These are phyloP conservation scores for Caulochytrium protostelioides DNA, from an alignment of 371 early-diverging fungal species.

Conservation along the genomic window DNA sequence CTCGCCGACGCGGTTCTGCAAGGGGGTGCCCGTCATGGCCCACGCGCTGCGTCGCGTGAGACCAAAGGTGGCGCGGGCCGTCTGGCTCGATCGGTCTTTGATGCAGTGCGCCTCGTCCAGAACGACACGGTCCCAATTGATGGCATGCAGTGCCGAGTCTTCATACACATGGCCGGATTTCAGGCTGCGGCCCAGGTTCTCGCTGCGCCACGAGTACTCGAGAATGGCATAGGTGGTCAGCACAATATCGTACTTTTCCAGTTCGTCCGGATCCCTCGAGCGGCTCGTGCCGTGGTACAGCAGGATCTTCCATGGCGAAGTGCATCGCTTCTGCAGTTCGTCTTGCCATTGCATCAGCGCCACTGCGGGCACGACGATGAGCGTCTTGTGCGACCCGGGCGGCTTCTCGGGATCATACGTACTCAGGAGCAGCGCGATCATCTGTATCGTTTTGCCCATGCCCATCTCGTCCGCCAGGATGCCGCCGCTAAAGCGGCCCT, in stretches of 20 bases:
- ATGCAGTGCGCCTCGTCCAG: slow-evolving; percentile 92
- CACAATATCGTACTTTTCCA: slow-evolving; percentile 51
- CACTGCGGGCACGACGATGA: slow-evolving; percentile 64
- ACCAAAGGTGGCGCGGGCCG: slow-evolving; percentile 65
- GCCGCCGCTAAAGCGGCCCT: slow-evolving; percentile 1
- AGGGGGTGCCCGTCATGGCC: slow-evolving; percentile 87
- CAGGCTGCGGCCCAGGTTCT: slow-evolving; percentile 42
- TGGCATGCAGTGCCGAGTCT: slow-evolving; percentile 42
- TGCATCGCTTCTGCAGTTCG: slow-evolving; percentile 54
- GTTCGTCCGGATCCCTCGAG: slow-evolving; percentile 18
- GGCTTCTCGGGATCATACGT: slow-evolving; percentile 36
- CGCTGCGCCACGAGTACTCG: slow-evolving; percentile 48
- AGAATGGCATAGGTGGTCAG: slow-evolving; percentile 67
- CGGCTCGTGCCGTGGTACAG: slow-evolving; percentile 52
- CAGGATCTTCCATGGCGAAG: slow-evolving; percentile 23
- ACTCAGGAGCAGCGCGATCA: slow-evolving; percentile 55
- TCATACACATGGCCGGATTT: slow-evolving; percentile 36
- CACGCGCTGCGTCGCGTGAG: slow-evolving; percentile 55
- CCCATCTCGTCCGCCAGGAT: slow-evolving; percentile 79
- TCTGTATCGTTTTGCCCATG: slow-evolving; percentile 97
- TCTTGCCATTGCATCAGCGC: slow-evolving; percentile 75
- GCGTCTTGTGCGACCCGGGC: no score
- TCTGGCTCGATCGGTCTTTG: slow-evolving; percentile 76
- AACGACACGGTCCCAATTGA: slow-evolving; percentile 67
- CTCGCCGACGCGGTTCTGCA: slow-evolving; percentile 91